Conservation (phyloP, 371 early-diverging fungal species). For the Zancudomyces culisetae region DNA sequence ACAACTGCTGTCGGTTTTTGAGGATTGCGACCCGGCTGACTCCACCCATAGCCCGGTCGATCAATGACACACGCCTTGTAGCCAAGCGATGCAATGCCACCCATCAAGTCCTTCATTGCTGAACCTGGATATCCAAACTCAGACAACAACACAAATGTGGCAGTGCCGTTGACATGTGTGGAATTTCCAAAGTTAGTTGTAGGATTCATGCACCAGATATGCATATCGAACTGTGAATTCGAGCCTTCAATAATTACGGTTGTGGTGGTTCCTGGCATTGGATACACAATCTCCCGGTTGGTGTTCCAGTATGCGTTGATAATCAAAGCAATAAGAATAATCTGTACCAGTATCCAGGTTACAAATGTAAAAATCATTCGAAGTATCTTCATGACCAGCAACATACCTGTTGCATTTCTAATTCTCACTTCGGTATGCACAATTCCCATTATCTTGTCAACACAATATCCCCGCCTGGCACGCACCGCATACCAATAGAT, state of each 20-base stretch:
- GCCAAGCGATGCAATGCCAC: conserved; percentile 12
- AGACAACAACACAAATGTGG: conserved; percentile 20
- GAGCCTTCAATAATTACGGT: conserved; percentile 16
- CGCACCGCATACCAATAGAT: conserved; percentile 14
- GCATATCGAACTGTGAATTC: conserved; percentile 16
- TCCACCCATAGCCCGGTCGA: conserved; percentile 28
- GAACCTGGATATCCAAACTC: conserved; percentile 25
- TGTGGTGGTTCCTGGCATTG: conserved; percentile 13
- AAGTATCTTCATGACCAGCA: no score
- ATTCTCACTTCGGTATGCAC: conserved; percentile 17
- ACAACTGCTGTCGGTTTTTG: conserved; percentile 22
- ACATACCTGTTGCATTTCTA: no score
- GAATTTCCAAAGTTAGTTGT: no score
- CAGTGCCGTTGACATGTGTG: no score
- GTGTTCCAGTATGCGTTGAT: conserved; percentile 20
- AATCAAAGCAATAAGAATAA: conserved; percentile 15
- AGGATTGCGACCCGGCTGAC: conserved; percentile 23
- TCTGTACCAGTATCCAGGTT: conserved; percentile 10
- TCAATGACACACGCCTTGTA: conserved; percentile 23
- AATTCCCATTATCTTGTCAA: conserved; percentile 25
- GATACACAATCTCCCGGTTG: conserved; percentile 10
- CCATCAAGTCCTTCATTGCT: conserved; percentile 18
- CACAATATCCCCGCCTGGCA: conserved; percentile 22
- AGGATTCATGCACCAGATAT: conserved; percentile 15
- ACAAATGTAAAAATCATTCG: conserved; percentile 15